Evolutionary conservation across 306 rosid species (phyloP), one percentile per base, ranked within the genome.

Genomic region (Rubus idaeus): DNA sequence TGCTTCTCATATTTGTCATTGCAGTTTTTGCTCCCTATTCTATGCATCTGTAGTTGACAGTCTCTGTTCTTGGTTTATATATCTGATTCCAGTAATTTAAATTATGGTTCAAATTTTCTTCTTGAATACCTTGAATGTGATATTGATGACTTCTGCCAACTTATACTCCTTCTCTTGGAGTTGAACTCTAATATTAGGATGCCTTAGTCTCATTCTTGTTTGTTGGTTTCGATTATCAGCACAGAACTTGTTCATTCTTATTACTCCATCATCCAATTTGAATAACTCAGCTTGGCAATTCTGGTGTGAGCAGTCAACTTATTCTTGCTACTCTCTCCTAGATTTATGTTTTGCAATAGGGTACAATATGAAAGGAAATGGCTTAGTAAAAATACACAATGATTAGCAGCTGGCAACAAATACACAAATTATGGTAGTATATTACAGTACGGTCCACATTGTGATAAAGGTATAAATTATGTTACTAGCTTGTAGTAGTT

Each of bases 1-100:
- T 41, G 79, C 71, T 16, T 40, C 81, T 74, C 75, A 74, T 79
- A 77, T 71, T 75, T 75, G 72, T 75, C 75, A 44, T 51, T 68
- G 68, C 70, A 53, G 73, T 66, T 51, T 81, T 75, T 23, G 61
- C 81, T 80, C 70, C 42, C 81, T 57, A 73, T 75, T 63, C 73
- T 69, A 64, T 70, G 83, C 76, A 70, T 81, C 80, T 47, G 62
- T 26, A 64, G 69, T 61, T 45, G 61, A 63, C 70, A 75, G 81
- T 51, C 75, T 21, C 56, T 39, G 35, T 81, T 70, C 69, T 68
- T 75, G 35, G 60, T 58, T 66, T 47, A 20, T 67, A 64, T 65
- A 35, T 16, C 46, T 39, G 42, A 45, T 53, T 37, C 16, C 41
- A 53, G 78, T 81, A 7, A 70, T 56, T 61, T 70, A 56, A 30